phyloP scores from a whole-genome alignment of 2,329 filamentous ascomycete genomes.

The Grosmannia clavigera region DNA sequence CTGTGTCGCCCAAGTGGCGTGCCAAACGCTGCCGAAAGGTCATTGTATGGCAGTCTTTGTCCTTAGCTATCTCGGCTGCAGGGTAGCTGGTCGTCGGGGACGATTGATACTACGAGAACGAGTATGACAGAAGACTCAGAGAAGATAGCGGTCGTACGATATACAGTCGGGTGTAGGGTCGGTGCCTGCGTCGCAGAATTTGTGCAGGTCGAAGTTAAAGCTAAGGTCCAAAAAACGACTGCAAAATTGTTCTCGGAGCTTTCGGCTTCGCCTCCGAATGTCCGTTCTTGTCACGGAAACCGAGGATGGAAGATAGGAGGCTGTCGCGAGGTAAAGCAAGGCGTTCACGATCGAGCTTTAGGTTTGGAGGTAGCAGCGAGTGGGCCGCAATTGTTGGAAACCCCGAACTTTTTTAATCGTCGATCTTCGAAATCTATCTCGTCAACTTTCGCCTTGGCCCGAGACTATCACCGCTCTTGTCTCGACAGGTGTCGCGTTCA shows the following conservation, averaged over 20 bases:
- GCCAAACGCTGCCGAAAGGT: conserved; percentile 23
- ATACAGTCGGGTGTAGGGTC: background rate
- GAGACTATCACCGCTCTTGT: background rate
- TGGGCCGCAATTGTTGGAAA: background rate
- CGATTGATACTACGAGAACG: background rate
- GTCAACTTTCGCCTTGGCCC: background rate
- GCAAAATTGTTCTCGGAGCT: background rate
- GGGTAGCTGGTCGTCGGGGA: background rate
- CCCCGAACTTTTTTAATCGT: background rate
- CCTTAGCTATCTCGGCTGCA: background rate
- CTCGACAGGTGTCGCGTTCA: background rate
- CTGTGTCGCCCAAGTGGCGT: conserved; percentile 34
- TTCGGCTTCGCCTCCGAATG: background rate
- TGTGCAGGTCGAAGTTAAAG: background rate
- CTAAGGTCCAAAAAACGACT: background rate
- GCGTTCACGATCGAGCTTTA: background rate
- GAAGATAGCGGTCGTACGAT: background rate
- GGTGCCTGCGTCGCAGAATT: background rate
- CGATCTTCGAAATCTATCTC: background rate
- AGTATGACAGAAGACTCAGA: background rate
- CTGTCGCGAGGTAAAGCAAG: background rate
- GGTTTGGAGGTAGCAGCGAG: background rate
- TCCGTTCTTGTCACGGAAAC: background rate
- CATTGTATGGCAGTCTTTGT: background rate
- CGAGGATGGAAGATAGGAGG: background rate